Base-by-base conservation (phyloP, 306 rosid species). In the Abrus pulchellus region DNA sequence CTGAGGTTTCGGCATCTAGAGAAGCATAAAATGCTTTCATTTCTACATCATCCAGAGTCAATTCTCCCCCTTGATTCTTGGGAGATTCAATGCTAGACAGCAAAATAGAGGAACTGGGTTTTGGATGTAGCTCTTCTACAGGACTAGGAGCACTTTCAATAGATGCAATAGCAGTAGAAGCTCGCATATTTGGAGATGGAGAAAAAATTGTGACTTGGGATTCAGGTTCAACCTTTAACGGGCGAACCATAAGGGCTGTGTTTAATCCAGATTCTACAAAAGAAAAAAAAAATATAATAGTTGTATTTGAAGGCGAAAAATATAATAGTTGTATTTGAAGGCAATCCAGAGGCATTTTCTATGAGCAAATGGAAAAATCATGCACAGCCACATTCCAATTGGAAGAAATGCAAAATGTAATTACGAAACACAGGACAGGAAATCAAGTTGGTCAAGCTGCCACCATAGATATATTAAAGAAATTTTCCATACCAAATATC, bases 11-110 rank as follows among this genome's bases (percentile, higher is more conserved):
- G 0, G 83, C 83, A 20, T 86, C 89, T 9, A 86, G 87, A 49
- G 89, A 83, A 60, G 83, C 89, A 62, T 86, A 86, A 83, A 86
- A 86, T 44, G 79, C 87, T 72, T 78, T 83, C 87, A 86, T 86
- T 83, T 83, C 87, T 53, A 27, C 85, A 62, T 83, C 89, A 68
- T 86, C 85, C 50, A 86, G 78, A 28, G 78, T 10, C 5, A 73
- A 56, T 12, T 80, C 87, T 48, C 40, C 84, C 54, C 40, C 84
- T 62, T 86, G 63, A 62, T 80, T 83, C 73, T 45, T 61, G 47
- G 82, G 68, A 28, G 87, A 77, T 60, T 83, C 81, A 43, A 59
- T 12, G 82, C 52, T 56, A 69, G 76, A 27, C 36, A 86, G 41
- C 59, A 80, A 13, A 70, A 75, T 3, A 28, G 54, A 2, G 8